Conservation (phyloP, 768 basidiomycete genomes). For the Rhodotorula babjevae region DNA sequence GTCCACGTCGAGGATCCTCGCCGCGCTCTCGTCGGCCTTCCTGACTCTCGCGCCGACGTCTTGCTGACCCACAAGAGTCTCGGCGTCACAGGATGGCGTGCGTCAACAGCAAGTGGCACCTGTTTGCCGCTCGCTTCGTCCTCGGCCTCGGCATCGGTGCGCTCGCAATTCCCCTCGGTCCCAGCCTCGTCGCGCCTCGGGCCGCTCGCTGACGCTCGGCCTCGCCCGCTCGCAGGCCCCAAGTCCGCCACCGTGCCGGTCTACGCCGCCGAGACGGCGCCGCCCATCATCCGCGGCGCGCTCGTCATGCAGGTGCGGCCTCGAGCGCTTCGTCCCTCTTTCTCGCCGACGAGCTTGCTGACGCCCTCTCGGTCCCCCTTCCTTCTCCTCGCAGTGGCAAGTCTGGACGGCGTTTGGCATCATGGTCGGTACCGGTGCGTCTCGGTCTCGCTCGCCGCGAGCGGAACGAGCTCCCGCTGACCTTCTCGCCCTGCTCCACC, state of each 20-base stretch:
- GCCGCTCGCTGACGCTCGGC: neutral
- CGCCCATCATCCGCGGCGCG: slow-evolving; percentile 58
- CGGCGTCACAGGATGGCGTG: neutral
- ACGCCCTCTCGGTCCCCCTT: too few relatives aligned
- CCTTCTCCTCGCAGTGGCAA: slow-evolving; percentile 53
- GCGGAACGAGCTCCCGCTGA: slow-evolving; percentile 81
- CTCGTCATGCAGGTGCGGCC: slow-evolving; percentile 66
- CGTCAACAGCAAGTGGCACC: neutral
- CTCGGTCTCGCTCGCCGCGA: slow-evolving; percentile 16
- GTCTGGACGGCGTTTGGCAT: slow-evolving; percentile 34
- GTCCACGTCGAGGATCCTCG: too few relatives aligned
- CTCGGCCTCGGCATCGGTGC: slow-evolving; percentile 19
- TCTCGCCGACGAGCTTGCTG: too few relatives aligned
- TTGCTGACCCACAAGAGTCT: neutral
- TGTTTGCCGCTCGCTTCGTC: slow-evolving; percentile 20
- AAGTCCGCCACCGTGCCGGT: neutral
- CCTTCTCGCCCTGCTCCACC: slow-evolving; percentile 43
- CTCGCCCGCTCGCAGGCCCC: neutral
- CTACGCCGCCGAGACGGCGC: slow-evolving; percentile 53
- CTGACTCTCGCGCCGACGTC: too few relatives aligned
- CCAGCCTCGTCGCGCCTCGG: too few relatives aligned
- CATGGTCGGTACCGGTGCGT: slow-evolving; percentile 53
- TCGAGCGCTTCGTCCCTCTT: too few relatives aligned
- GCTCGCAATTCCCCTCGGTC: too few relatives aligned
- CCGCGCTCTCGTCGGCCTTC: too few relatives aligned